Percentiles rank a stretch among this genome's conserved stretches.
Conservation (phyloP, 2,329 filamentous ascomycete genomes). For the Chaetomiaceae sp. region DNA sequence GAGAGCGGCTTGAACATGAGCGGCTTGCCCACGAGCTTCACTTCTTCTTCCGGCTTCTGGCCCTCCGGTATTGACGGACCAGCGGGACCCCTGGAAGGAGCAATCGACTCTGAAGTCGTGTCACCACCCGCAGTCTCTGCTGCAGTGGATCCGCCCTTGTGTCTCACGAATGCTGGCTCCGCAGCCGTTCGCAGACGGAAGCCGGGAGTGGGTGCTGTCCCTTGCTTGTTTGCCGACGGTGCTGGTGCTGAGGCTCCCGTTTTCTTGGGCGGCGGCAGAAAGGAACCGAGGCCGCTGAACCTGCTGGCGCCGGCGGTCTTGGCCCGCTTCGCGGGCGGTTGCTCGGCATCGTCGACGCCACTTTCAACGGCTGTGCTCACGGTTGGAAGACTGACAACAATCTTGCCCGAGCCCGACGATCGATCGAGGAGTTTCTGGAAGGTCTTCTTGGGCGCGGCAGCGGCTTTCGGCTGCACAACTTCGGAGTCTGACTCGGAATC, state of each 20-base stretch:
- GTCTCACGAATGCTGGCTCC: slow-evolving; percentile 72
- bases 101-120: neutral
- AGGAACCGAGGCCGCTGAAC: slow-evolving; percentile 78
- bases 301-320: slow-evolving; percentile 47
- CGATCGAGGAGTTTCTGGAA: slow-evolving; percentile 79
- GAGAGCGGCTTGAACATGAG: slow-evolving; percentile 87
- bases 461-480: slow-evolving; percentile 27
- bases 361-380: slow-evolving; percentile 36
- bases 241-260: slow-evolving; percentile 29
- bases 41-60: slow-evolving; percentile 54
- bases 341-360: slow-evolving; percentile 30
- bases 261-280: slow-evolving; percentile 77
- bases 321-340: slow-evolving; percentile 65
- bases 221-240: slow-evolving; percentile 28
- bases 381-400: slow-evolving; percentile 70
- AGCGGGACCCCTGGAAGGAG: slow-evolving; percentile 10
- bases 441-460: slow-evolving; percentile 46
- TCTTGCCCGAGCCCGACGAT: slow-evolving; percentile 66
- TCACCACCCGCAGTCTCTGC: slow-evolving; percentile 13
- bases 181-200: slow-evolving; percentile 78
- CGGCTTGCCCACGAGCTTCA: slow-evolving; percentile 68
- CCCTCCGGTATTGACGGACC: slow-evolving; percentile 47
- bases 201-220: slow-evolving; percentile 42
- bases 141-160: slow-evolving; percentile 27
- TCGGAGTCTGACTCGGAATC: slow-evolving; percentile 65